Conservation (phyloP, 2,329 filamentous ascomycete genomes). For the Polychaeton citri region DNA sequence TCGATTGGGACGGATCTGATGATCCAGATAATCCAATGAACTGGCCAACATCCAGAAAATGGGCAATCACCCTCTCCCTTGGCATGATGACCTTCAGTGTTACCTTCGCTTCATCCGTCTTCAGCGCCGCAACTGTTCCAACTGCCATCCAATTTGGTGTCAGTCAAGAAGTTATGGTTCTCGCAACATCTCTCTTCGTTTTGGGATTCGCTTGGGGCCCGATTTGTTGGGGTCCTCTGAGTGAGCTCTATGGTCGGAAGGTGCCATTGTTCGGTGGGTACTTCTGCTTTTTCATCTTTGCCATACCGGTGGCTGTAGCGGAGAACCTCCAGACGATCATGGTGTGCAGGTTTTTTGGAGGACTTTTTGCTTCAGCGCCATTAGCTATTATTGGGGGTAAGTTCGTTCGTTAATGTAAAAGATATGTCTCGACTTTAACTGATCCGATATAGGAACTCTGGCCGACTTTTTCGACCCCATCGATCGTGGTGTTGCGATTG, state of each 20-base stretch:
- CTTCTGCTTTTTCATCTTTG: constrained; percentile 38
- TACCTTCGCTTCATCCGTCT: constrained; percentile 4
- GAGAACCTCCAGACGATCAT: constrained; percentile 42
- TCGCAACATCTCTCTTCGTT: constrained; percentile 18
- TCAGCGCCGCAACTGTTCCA: constrained; percentile 6
- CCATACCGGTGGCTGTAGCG: constrained; percentile 42
- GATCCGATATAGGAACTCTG: too few species aligned
- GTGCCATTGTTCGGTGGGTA: constrained; percentile 39
- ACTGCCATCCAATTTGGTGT: constrained; percentile 11
- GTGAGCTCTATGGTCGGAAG: constrained; percentile 43
- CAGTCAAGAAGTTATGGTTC: constrained; percentile 9
- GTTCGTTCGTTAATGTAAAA: too few species aligned
- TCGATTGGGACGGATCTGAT: constrained; percentile 14
- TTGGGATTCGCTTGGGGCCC: constrained; percentile 18
- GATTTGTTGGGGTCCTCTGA: constrained; percentile 38
- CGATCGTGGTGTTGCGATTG: constrained; percentile 19
- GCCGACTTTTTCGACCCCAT: constrained; percentile 16
- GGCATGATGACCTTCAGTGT: constrained; percentile 12
- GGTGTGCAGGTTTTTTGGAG: constrained; percentile 42
- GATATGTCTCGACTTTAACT: too few species aligned
- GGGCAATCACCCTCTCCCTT: constrained; percentile 15
- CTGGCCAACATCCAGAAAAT: constrained; percentile 17
- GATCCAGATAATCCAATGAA: constrained; percentile 21
- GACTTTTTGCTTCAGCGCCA: constrained; percentile 29
- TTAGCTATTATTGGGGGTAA: constrained; percentile 33